Conservation (phyloP, 2,329 filamentous ascomycete genomes). For the Calonectria pteridis region DNA sequence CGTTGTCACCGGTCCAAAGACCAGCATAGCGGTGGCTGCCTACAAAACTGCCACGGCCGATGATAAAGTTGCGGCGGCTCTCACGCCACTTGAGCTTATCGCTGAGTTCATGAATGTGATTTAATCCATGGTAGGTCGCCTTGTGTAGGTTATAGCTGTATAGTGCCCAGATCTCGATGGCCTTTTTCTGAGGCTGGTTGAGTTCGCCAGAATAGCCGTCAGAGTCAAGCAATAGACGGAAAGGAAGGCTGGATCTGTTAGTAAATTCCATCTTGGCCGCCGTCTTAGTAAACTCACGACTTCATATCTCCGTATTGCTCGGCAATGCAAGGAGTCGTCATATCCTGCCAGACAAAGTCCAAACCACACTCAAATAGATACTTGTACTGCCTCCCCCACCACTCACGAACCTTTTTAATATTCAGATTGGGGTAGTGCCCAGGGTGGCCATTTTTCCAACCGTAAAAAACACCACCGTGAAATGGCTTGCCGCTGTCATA, state of each 20-base stretch:
- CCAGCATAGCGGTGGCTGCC: slow-evolving; percentile 15
- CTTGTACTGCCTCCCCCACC: slow-evolving; percentile 12
- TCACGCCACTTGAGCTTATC: slow-evolving; percentile 9
- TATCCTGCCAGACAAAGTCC: slow-evolving; percentile 17
- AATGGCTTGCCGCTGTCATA: slow-evolving; percentile 14
- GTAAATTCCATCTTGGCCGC: not conserved
- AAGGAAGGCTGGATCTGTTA: not conserved
- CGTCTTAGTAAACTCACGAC: not conserved
- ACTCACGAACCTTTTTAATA: not conserved
- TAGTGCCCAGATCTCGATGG: slow-evolving; percentile 12
- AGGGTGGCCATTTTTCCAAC: not conserved
- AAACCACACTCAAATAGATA: slow-evolving; percentile 7
- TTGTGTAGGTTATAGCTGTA: slow-evolving; percentile 16
- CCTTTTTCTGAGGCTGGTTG: slow-evolving; percentile 3
- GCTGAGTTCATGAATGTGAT: not conserved
- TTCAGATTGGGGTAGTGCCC: slow-evolving; percentile 13
- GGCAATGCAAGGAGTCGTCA: slow-evolving; percentile 1
- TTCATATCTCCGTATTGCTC: slow-evolving; percentile 14
- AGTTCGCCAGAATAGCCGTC: not conserved
- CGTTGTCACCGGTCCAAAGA: slow-evolving; percentile 17
- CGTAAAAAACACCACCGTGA: slow-evolving; percentile 14
- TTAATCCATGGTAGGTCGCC: slow-evolving; percentile 11
- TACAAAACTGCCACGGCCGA: slow-evolving; percentile 15
- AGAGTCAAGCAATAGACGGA: slow-evolving; percentile 2
- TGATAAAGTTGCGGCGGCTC: slow-evolving; percentile 16